A percentile compares a stretch with the other conserved stretches of the same genome.
Conservation (phyloP, 148 eudicot species). For the Pouteria glomerata region DNA sequence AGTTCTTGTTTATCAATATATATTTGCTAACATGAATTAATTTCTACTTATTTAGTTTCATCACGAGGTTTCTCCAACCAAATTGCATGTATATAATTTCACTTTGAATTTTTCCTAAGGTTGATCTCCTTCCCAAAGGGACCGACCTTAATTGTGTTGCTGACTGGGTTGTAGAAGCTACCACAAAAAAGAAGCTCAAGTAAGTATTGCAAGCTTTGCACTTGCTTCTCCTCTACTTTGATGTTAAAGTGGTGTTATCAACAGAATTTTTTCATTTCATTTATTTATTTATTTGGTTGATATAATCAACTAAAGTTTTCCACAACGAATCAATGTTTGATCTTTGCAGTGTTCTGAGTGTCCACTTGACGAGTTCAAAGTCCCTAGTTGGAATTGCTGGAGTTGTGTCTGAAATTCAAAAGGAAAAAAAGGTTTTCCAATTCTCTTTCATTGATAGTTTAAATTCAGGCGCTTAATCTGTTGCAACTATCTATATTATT, state of each 20-base stretch:
- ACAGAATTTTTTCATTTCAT: not conserved
- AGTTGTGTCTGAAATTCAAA: constrained; percentile 80
- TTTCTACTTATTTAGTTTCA: not conserved
- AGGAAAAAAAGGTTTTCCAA: constrained; percentile 75
- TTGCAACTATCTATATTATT: not conserved
- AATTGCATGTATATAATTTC: constrained; percentile 8
- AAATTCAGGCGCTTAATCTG: not conserved
- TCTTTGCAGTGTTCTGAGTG: constrained; percentile 70
- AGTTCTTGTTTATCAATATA: too few species aligned
- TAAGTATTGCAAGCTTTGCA: constrained; percentile 30
- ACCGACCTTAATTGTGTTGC: constrained; percentile 86
- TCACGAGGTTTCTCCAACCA: not conserved
- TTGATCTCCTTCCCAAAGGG: constrained; percentile 98
- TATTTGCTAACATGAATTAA: too few species aligned
- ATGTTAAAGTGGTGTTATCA: not conserved
- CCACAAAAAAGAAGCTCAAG: constrained; percentile 83
- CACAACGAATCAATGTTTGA: not conserved
- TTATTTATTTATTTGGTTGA: not conserved
- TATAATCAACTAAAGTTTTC: not conserved
- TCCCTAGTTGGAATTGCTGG: constrained; percentile 91
- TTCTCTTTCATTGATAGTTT: not conserved
- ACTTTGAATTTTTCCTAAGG: constrained; percentile 35
- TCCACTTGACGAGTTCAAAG: constrained; percentile 92
- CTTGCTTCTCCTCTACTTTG: not conserved
- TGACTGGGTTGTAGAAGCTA: constrained; percentile 96